A percentile compares a stretch with the other conserved stretches of the same genome.
Evolutionary conservation across 495 filamentous ascomycete genomes (phyloP).

Genomic region (Staphylotrichum longicolle): DNA sequence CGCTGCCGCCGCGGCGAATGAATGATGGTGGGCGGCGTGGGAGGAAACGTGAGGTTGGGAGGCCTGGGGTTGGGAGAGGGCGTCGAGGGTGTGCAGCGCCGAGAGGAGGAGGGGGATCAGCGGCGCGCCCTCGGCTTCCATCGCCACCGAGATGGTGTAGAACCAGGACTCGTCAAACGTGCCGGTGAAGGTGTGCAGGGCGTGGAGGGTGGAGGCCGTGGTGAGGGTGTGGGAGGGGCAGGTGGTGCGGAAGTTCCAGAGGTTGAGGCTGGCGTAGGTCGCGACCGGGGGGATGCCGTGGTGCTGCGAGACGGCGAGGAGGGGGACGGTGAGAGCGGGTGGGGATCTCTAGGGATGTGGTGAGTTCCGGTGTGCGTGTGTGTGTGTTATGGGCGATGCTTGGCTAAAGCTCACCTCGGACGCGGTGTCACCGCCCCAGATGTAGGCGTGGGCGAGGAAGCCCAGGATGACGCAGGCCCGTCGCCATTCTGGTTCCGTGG

Average conservation of each 20-base stretch:
- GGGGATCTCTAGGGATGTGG: slow-evolving; percentile 49
- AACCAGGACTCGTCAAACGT: slow-evolving; percentile 97
- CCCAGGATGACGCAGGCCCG: slow-evolving; percentile 74
- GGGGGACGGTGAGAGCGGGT: slow-evolving; percentile 73
- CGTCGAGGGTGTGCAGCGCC: slow-evolving; percentile 68
- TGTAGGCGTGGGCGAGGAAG: slow-evolving; percentile 79
- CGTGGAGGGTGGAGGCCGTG: slow-evolving; percentile 68
- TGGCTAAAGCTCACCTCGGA: slow-evolving; percentile 30
- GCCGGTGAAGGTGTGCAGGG: slow-evolving; percentile 84
- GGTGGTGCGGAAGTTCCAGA: slow-evolving; percentile 80
- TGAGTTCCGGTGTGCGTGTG: background rate
- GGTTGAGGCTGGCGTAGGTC: slow-evolving; percentile 79
- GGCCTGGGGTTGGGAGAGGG: slow-evolving; percentile 42
- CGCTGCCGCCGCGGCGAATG: too few relatives aligned
- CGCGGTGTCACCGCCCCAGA: slow-evolving; percentile 56
- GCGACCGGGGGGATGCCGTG: slow-evolving; percentile 85
- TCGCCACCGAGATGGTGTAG: slow-evolving; percentile 88
- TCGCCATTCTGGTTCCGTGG: slow-evolving; percentile 71
- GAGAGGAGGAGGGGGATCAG: slow-evolving; percentile 77
- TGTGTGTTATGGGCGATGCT: too few relatives aligned
- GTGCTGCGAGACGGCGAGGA: slow-evolving; percentile 68
- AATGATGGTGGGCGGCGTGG: too few relatives aligned
- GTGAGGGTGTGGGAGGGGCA: slow-evolving; percentile 50
- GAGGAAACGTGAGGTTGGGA: slow-evolving; percentile 29
- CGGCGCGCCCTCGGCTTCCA: slow-evolving; percentile 81